A percentile compares a stretch with the other conserved stretches of the same genome.
These are phyloP conservation scores for Avicennia marina DNA, from an alignment of 257 asterid genomes.

Conservation along the genomic window DNA sequence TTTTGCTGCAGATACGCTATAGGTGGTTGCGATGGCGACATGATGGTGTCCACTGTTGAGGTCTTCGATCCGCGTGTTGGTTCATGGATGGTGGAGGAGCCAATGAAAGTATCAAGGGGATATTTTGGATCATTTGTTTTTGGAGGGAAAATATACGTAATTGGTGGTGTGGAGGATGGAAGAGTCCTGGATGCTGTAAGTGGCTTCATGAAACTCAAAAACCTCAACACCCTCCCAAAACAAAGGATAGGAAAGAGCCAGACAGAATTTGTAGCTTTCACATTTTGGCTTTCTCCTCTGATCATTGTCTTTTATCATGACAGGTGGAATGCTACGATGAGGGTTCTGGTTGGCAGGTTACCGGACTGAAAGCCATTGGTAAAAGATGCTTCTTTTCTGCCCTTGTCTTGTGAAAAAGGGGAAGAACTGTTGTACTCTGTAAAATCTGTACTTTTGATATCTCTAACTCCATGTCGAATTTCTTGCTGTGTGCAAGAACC, in stretches of 20 bases:
- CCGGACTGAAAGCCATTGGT: conserved; percentile 46
- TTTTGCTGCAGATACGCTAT: conserved; percentile 49
- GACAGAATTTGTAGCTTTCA: no score
- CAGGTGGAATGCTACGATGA: conserved; percentile 80
- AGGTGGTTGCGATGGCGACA: conserved; percentile 68
- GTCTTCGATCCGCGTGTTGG: conserved; percentile 60
- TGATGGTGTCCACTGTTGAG: conserved; percentile 50
- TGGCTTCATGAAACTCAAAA: neutral
- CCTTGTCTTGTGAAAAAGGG: conserved; percentile 50
- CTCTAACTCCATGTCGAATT: no score
- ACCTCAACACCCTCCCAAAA: no score
- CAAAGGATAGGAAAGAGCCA: no score
- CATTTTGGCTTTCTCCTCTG: no score
- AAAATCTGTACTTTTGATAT: no score
- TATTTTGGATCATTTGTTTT: conserved; percentile 43
- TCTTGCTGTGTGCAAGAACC: no score
- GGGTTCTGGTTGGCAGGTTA: conserved; percentile 64
- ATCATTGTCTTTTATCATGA: conserved; percentile 5
- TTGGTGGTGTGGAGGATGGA: conserved; percentile 43
- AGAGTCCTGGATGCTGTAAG: conserved; percentile 42
- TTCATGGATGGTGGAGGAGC: conserved; percentile 48
- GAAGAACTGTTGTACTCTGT: no score
- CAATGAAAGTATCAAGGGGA: conserved; percentile 50
- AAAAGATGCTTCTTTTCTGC: conserved; percentile 65
- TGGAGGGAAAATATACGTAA: conserved; percentile 37